These are phyloP conservation scores for Taphrina pruni DNA, from an alignment of 1,139 yeast species.

Conservation along the genomic window DNA sequence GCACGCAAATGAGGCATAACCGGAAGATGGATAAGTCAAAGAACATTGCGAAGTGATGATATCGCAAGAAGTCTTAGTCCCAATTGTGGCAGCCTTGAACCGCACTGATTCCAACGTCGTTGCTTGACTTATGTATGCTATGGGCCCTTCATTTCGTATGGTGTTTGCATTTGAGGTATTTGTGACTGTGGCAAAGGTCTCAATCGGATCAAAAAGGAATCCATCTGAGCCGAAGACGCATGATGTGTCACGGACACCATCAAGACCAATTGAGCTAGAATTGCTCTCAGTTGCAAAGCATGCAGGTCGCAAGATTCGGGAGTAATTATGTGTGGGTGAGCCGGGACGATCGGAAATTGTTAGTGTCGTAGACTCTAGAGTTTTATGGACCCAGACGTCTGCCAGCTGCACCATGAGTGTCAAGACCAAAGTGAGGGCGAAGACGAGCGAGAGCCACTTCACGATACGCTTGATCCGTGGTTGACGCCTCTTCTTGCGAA, in stretches of 20 bases:
- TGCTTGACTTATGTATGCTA: conserved; percentile 6
- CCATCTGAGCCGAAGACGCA: conserved; percentile 21
- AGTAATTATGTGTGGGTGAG: background rate
- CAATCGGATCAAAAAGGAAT: conserved; percentile 3
- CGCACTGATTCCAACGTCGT: background rate
- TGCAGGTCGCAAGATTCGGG: conserved; percentile 4
- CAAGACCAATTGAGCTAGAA: conserved; percentile 6
- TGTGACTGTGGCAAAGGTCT: conserved; percentile 21
- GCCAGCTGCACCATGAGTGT: conserved; percentile 10
- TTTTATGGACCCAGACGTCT: conserved; percentile 25
- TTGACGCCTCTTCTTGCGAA: background rate
- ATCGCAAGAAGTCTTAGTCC: conserved; percentile 6
- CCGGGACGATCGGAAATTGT: background rate
- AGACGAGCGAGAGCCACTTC: conserved; percentile 5
- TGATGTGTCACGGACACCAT: conserved; percentile 8
- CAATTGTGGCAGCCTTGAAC: conserved; percentile 6
- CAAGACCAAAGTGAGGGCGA: background rate
- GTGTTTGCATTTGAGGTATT: conserved; percentile 12
- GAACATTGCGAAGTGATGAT: conserved; percentile 14
- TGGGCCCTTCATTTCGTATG: background rate
- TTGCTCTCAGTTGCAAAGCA: background rate
- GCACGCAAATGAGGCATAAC: conserved; percentile 19
- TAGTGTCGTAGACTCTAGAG: conserved; percentile 6
- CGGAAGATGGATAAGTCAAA: conserved; percentile 1
- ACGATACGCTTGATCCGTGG: background rate